These are phyloP conservation scores for Ophiostoma ulmi DNA, from an alignment of 2,329 filamentous ascomycete species.

Conservation along the genomic window DNA sequence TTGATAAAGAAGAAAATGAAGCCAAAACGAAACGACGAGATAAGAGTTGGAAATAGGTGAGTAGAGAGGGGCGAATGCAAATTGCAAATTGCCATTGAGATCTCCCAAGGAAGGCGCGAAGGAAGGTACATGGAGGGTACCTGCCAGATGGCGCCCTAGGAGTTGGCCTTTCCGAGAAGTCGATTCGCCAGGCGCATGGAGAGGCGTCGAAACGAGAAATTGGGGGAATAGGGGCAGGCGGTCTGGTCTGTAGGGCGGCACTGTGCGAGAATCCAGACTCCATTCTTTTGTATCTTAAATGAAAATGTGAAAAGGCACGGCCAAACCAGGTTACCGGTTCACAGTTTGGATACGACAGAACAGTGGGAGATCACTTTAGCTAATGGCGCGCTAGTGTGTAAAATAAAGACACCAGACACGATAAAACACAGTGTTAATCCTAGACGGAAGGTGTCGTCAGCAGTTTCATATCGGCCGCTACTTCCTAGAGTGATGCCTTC, in stretches of 20 bases:
- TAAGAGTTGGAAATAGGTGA: not conserved
- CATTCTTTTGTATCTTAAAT: too few relatives aligned
- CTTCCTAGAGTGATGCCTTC: not conserved
- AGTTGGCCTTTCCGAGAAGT: not conserved
- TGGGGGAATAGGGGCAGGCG: conserved; percentile 4
- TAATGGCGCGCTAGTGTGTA: conserved; percentile 2
- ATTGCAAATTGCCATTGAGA: not conserved
- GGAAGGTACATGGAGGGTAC: not conserved
- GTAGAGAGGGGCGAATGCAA: not conserved
- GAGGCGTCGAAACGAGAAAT: conserved; percentile 1
- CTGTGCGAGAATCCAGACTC: not conserved
- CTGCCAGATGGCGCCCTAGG: not conserved
- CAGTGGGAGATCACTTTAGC: conserved; percentile 1
- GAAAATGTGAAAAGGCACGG: not conserved
- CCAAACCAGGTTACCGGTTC: conserved; percentile 1
- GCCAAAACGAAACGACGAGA: conserved; percentile 2
- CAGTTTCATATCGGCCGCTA: conserved; percentile 1
- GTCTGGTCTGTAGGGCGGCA: not conserved
- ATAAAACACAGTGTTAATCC: conserved; percentile 1
- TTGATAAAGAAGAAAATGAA: not conserved
- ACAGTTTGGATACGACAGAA: not conserved
- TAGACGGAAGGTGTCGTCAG: conserved; percentile 5
- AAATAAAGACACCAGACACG: not conserved
- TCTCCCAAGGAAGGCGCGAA: not conserved
- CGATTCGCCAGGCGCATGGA: not conserved